A percentile compares a stretch with the other conserved stretches of the same genome.
phyloP scores from a whole-genome alignment of 495 filamentous ascomycete genomes.

The Talaromyces stipitatus region DNA sequence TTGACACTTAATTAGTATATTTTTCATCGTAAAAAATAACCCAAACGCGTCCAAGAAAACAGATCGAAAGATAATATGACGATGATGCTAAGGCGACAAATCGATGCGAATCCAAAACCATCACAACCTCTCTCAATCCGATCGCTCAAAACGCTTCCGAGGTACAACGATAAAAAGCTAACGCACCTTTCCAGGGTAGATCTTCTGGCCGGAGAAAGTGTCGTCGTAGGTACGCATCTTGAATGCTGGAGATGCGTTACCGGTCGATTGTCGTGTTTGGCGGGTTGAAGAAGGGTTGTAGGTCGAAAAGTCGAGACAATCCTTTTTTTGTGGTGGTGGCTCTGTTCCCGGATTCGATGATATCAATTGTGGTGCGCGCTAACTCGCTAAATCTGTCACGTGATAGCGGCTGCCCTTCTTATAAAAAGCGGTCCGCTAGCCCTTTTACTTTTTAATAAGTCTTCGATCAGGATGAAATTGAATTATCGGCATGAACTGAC shows the following conservation, averaged over 20 bases:
- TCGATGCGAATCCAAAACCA: background rate
- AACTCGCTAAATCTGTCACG: conserved; percentile 43
- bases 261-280: conserved; percentile 39
- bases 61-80: background rate
- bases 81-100: background rate
- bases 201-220: conserved; percentile 93
- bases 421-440: conserved; percentile 1
- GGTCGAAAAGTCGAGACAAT: conserved; percentile 27
- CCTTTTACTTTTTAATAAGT: background rate
- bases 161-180: background rate
- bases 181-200: conserved; percentile 98
- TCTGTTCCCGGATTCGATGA: conserved; percentile 17
- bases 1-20: conserved; percentile 17
- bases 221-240: conserved; percentile 98
- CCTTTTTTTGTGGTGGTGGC: conserved; percentile 9
- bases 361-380: conserved; percentile 42
- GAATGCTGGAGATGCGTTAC: conserved; percentile 49
- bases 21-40: background rate
- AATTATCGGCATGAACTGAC: background rate
- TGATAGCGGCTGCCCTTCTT: conserved; percentile 37
- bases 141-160: background rate
- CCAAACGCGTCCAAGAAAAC: background rate
- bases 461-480: background rate
- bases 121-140: background rate
- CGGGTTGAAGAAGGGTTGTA: conserved; percentile 17